Base-by-base conservation (phyloP, 805 yeast species). In the Nakazawaea pomicola region DNA sequence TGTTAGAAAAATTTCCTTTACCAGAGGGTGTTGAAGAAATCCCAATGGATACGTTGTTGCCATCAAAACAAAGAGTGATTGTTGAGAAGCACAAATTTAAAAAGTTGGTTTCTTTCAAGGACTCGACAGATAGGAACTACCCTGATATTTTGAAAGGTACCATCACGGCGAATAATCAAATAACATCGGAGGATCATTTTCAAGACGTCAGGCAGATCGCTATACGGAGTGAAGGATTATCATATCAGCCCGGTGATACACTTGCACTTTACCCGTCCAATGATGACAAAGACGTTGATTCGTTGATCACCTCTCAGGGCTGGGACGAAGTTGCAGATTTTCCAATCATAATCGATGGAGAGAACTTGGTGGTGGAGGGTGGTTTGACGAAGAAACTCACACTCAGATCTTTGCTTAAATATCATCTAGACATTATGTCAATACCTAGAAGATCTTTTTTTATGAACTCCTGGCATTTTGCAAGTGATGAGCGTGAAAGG, bases 401-500 rank as follows among this genome's bases (percentile, higher is more conserved):
- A 0, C 62, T 93, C 29, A 61, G 96, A 43, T 71, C 81, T 3
- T 65, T 91, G 10, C 47, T 93, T 6, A 81, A 80, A 1, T 79
- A 86, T 58, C 95, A 91, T 58, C 62, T 90, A 40, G 98, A 93
- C 57, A 70, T 93, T 11, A 74, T 72, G 60, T 71, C 95, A 3
- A 79, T 91, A 14, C 99, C 99, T 1, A 71, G 88, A 41, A 68
- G 95, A 29, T 76, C 89, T 18, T 91, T 93, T 52, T 93, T 93
- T 58, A 71, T 74, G 55, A 60, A 74, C 16, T 69, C 79, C 4
- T 79, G 85, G 76, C 88, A 83, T 53, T 93, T 90, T 62, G 80
- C 86, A 5, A 65, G 70, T 15, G 93, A 84, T 43, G 75, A 74
- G 41, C 67, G 91, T 43, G 97, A 91, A 52, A 64, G 67, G 27